phyloP scores from a whole-genome alignment of 345 rosid genomes.

The Viola odorata region DNA sequence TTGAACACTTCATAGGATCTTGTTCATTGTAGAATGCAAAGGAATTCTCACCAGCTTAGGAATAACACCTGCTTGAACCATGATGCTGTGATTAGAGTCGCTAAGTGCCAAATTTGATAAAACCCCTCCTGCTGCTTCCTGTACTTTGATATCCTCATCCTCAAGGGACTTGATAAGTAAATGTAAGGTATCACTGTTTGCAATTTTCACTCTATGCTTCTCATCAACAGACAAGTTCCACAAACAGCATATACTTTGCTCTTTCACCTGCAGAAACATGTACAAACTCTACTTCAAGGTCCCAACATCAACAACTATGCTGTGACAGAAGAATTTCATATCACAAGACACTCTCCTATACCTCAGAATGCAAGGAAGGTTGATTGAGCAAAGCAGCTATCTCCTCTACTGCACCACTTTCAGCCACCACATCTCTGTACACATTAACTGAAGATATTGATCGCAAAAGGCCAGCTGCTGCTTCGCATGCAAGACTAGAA shows the following conservation, averaged over 20 bases:
- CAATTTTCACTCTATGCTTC: constrained; percentile 56
- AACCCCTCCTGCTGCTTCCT: constrained; percentile 89
- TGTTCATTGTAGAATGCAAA: background rate
- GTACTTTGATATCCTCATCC: constrained; percentile 57
- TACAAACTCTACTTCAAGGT: constrained; percentile 16
- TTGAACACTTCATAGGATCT: background rate
- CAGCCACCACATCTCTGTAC: constrained; percentile 70
- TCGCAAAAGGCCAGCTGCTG: constrained; percentile 81
- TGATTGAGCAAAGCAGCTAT: constrained; percentile 52
- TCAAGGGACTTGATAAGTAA: constrained; percentile 56
- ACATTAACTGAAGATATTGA: constrained; percentile 58
- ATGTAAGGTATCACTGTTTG: constrained; percentile 43
- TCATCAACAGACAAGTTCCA: constrained; percentile 89
- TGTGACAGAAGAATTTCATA: constrained; percentile 11
- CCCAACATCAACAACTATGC: constrained; percentile 13
- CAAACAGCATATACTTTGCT: constrained; percentile 63
- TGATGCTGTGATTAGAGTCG: constrained; percentile 40
- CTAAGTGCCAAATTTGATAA: constrained; percentile 68
- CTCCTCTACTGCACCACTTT: constrained; percentile 83
- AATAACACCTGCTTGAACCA: constrained; percentile 81
- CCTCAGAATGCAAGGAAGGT: constrained; percentile 66
- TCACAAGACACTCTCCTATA: constrained; percentile 34
- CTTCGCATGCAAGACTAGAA: constrained; percentile 53
- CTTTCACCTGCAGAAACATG: constrained; percentile 55
- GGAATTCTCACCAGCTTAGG: constrained; percentile 62